phyloP scores from a whole-genome alignment of 1,139 yeast genomes.

The Taiozyma sp. region DNA sequence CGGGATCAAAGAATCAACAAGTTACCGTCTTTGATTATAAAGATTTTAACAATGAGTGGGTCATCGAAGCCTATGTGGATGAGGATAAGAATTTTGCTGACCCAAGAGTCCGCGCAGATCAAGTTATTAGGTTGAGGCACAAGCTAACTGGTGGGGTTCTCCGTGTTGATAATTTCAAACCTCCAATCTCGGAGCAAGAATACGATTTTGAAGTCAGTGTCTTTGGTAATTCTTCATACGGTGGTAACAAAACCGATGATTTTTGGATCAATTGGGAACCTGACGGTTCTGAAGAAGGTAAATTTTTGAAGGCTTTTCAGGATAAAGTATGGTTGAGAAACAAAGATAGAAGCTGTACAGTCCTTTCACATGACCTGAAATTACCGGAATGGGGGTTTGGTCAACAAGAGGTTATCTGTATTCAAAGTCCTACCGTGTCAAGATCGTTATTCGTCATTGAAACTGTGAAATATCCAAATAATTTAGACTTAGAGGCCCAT shows the following conservation, averaged over 20 bases:
- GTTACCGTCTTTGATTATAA: conserved; percentile 56
- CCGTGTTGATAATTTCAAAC: conserved; percentile 51
- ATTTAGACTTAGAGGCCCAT: conserved; percentile 24
- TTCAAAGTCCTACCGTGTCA: conserved; percentile 54
- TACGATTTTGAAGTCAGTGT: conserved; percentile 73
- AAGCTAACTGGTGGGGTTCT: conserved; percentile 54
- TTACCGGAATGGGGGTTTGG: conserved; percentile 68
- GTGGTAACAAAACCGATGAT: conserved; percentile 47
- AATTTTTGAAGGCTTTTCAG: conserved; percentile 16
- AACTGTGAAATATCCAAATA: conserved; percentile 50
- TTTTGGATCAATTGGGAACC: conserved; percentile 40
- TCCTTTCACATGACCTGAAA: conserved; percentile 56
- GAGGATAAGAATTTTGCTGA: conserved; percentile 20
- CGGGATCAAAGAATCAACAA: conserved; percentile 62
- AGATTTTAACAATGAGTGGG: conserved; percentile 62
- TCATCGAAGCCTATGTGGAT: conserved; percentile 41
- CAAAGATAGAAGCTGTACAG: conserved; percentile 52
- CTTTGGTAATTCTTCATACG: conserved; percentile 45
- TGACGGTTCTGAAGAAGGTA: conserved; percentile 6
- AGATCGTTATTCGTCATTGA: conserved; percentile 68
- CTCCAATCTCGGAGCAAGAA: conserved; percentile 80
- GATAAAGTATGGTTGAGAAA: conserved; percentile 50
- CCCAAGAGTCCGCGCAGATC: conserved; percentile 43
- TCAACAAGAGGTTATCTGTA: conserved; percentile 76
- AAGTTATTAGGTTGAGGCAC: conserved; percentile 57